These are phyloP conservation scores for Fistulifera solaris DNA, from an alignment of 108 stramenopile species.

Conservation along the genomic window DNA sequence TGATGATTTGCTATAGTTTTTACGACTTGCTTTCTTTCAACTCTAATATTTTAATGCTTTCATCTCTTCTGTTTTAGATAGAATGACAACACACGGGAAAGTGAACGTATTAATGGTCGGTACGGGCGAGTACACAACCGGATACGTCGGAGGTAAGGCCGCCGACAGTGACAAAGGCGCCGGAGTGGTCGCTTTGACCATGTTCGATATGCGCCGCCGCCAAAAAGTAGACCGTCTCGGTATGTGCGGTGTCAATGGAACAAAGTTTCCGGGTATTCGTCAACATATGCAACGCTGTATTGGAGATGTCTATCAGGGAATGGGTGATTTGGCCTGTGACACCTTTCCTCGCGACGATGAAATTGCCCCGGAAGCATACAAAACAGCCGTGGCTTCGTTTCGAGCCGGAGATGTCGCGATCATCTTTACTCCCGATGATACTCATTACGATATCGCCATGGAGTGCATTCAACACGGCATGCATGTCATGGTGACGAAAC, in stretches of 20 bases:
- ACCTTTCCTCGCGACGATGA: slow-evolving; percentile 89
- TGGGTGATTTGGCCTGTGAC: slow-evolving; percentile 82
- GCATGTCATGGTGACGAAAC: slow-evolving; percentile 99
- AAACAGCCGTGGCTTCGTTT: slow-evolving; percentile 56
- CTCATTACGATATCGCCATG: slow-evolving; percentile 95
- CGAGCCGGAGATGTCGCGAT: slow-evolving; percentile 86
- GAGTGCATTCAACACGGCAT: slow-evolving; percentile 82
- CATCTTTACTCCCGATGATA: slow-evolving; percentile 99
- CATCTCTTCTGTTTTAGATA: no score
- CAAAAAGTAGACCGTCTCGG: slow-evolving; percentile 81
- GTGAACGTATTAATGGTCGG: slow-evolving; percentile 89
- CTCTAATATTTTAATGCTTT: no score
- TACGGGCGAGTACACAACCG: slow-evolving; percentile 90
- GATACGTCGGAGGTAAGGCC: slow-evolving; percentile 85
- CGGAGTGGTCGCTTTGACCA: slow-evolving; percentile 98
- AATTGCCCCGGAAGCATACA: slow-evolving; percentile 79
- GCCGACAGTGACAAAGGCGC: slow-evolving; percentile 94
- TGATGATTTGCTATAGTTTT: no score
- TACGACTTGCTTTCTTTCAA: no score
- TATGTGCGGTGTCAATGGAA: slow-evolving; percentile 96
- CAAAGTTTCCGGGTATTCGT: slow-evolving; percentile 95
- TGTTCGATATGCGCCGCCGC: slow-evolving; percentile 91
- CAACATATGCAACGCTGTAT: slow-evolving; percentile 87
- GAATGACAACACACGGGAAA: slow-evolving; percentile 15
- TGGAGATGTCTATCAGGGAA: slow-evolving; percentile 82